Conservation (phyloP, 495 filamentous ascomycete genomes). For the Xylaria flabelliformis region DNA sequence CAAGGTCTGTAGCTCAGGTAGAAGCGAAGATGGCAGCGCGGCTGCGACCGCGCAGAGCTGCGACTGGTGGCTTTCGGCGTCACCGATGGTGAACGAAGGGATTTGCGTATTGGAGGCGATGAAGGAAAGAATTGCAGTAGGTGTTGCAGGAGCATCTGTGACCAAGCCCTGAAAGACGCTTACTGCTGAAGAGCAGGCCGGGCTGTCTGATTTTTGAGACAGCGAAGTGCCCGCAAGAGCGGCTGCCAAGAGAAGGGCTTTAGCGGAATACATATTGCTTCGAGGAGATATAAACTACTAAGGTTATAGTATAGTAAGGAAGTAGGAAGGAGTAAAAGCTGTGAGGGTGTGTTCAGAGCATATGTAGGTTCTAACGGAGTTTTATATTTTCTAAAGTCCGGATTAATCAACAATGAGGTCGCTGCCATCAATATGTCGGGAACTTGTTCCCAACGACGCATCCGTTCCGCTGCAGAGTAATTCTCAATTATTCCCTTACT, state of each 20-base stretch:
- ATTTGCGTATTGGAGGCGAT: constrained; percentile 17
- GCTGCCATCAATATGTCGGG: background rate
- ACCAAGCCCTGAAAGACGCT: background rate
- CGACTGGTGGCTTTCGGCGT: constrained; percentile 20
- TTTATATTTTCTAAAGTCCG: constrained; percentile 1
- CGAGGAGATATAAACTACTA: background rate
- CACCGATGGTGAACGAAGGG: constrained; percentile 1
- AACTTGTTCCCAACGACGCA: background rate
- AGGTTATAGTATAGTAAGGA: constrained; percentile 8
- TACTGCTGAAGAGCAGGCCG: constrained; percentile 12
- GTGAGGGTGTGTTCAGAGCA: constrained; percentile 10
- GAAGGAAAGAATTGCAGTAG: constrained; percentile 9
- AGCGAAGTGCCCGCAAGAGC: constrained; percentile 14
- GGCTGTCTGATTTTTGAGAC: constrained; percentile 21
- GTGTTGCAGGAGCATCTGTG: constrained; percentile 10
- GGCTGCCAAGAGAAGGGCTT: constrained; percentile 18
- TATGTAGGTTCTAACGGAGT: background rate
- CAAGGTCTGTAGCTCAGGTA: background rate
- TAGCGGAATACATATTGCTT: constrained; percentile 14
- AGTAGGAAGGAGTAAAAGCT: constrained; percentile 4
- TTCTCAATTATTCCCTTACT: background rate
- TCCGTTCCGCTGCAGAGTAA: too few relatives aligned
- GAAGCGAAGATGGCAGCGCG: constrained; percentile 3
- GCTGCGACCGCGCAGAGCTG: constrained; percentile 11
- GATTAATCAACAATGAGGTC: constrained; percentile 7